Conservation (phyloP, 257 asterid species). For the Nicotiana otophora region DNA sequence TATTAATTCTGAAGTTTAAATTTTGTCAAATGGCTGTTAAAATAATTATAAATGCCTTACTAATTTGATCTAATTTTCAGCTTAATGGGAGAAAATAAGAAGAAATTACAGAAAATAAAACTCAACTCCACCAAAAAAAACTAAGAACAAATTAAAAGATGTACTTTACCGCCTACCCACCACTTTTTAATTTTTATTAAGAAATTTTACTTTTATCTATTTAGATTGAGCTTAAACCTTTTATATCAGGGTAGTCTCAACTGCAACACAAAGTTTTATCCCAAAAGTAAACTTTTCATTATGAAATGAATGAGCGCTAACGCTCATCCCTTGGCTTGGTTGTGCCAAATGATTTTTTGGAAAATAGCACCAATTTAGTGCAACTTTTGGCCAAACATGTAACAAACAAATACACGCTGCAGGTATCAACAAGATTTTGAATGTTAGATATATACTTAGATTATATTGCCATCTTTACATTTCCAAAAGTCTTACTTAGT, state of each 20-base stretch:
- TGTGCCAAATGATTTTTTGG: not conserved
- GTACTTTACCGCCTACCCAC: too few relatives aligned
- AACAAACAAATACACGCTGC: not conserved
- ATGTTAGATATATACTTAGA: not conserved
- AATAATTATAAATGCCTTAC: not conserved
- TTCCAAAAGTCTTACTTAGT: too few relatives aligned
- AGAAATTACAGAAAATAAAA: not conserved
- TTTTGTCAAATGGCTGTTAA: not conserved
- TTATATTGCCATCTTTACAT: too few relatives aligned
- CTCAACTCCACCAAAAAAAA: not conserved
- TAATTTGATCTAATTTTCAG: not conserved
- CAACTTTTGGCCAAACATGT: not conserved
- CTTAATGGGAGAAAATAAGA: not conserved
- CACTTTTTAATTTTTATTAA: too few relatives aligned
- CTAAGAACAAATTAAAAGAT: too few relatives aligned
- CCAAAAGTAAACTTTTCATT: too few relatives aligned
- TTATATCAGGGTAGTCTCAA: too few relatives aligned
- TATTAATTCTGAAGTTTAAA: not conserved
- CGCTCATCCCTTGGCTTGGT: too few relatives aligned
- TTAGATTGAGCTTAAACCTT: too few relatives aligned
- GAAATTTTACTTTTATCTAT: too few relatives aligned
- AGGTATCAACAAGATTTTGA: not conserved
- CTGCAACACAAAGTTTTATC: too few relatives aligned
- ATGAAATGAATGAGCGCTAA: too few relatives aligned
- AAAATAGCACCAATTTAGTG: not conserved